phyloP scores from a whole-genome alignment of 2,329 filamentous ascomycete genomes.

The Chrysoporthe puriensis region DNA sequence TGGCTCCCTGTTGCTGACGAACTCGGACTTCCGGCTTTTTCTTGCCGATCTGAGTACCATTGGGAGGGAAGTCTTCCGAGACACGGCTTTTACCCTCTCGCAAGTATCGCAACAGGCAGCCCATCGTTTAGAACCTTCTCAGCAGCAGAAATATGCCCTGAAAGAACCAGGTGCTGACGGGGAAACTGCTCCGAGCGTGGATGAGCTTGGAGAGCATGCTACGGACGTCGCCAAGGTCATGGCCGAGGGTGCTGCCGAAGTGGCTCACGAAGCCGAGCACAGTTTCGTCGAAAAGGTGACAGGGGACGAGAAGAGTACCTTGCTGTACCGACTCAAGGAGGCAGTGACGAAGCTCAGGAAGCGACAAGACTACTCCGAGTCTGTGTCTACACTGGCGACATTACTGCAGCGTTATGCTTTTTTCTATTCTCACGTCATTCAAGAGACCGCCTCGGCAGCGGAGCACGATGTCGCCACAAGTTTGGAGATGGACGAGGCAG shows the following conservation, averaged over 20 bases:
- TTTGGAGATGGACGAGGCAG: conserved; percentile 71
- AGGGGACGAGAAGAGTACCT: conserved; percentile 71
- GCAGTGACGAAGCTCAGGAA: conserved; percentile 75
- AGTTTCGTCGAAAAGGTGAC: conserved; percentile 76
- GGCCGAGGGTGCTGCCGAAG: conserved; percentile 56
- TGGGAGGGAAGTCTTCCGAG: conserved; percentile 81
- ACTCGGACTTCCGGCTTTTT: conserved; percentile 87
- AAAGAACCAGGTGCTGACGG: conserved; percentile 55
- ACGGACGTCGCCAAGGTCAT: conserved; percentile 58
- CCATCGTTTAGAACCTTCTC: conserved; percentile 71
- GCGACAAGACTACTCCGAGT: conserved; percentile 81
- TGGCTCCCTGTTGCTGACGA: conserved; percentile 81
- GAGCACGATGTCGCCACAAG: conserved; percentile 76
- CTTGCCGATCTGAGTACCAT: conserved; percentile 79
- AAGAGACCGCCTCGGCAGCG: conserved; percentile 67
- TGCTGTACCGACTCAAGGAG: conserved; percentile 76
- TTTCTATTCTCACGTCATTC: conserved; percentile 74
- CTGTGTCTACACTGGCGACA: conserved; percentile 76
- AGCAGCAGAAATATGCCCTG: conserved; percentile 59
- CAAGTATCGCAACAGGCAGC: conserved; percentile 75
- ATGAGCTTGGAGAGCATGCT: conserved; percentile 66
- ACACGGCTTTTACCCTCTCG: conserved; percentile 80
- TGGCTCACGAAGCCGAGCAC: conserved; percentile 62
- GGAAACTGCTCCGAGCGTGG: conserved; percentile 54
- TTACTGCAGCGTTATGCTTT: conserved; percentile 79